Conservation (phyloP, 2,329 filamentous ascomycete species). For the Hypoxylon sp. region DNA sequence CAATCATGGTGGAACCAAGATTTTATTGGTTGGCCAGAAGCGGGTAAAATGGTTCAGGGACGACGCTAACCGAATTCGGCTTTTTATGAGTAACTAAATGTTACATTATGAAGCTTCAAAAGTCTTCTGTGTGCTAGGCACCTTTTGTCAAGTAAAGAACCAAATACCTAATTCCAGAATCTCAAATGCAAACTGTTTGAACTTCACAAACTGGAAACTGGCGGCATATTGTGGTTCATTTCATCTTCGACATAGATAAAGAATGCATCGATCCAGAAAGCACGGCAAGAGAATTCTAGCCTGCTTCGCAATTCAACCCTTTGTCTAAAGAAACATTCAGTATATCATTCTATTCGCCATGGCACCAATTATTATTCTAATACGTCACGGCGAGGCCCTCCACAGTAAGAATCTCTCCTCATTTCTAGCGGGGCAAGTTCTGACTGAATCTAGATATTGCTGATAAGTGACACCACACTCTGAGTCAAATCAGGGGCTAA, state of each 20-base stretch:
- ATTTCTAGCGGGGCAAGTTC: constrained; percentile 12
- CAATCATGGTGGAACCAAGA: not conserved
- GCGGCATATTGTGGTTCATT: constrained; percentile 9
- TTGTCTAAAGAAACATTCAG: constrained; percentile 23
- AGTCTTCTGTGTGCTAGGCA: constrained; percentile 25
- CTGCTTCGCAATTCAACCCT: constrained; percentile 21
- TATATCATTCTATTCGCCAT: constrained; percentile 47
- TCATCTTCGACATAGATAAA: constrained; percentile 13
- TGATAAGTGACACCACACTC: constrained; percentile 49
- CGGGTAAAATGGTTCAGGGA: constrained; percentile 11
- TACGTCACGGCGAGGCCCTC: constrained; percentile 60
- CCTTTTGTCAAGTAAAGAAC: constrained; percentile 1
- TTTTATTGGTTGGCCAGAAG: constrained; percentile 26
- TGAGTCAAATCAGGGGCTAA: constrained; percentile 43
- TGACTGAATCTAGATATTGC: constrained; percentile 49
- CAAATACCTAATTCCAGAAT: constrained; percentile 5
- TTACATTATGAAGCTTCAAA: constrained; percentile 39
- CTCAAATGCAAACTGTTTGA: constrained; percentile 21
- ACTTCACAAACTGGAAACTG: constrained; percentile 7
- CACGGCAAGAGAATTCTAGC: constrained; percentile 18
- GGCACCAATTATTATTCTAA: constrained; percentile 59
- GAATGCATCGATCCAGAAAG: constrained; percentile 35
- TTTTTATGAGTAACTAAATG: constrained; percentile 40
- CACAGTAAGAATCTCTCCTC: constrained; percentile 55
- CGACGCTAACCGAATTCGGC: constrained; percentile 31